Percentiles rank a stretch among this genome's conserved stretches.
phyloP scores from a whole-genome alignment of 1,284 basidiomycete species.

The Nidula niveotomentosa region DNA sequence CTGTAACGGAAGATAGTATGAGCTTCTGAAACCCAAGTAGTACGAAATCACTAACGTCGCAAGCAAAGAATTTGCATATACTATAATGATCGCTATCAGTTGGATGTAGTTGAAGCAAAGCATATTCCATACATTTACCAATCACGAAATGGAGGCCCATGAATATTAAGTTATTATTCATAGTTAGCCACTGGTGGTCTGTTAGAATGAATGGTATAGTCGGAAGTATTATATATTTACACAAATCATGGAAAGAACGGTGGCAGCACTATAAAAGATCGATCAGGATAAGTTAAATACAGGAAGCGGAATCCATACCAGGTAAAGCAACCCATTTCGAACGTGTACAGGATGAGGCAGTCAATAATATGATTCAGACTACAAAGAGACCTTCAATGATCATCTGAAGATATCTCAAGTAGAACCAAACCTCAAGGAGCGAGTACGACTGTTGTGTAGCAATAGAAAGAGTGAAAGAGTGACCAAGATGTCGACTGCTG shows the following conservation, averaged over 20 bases:
- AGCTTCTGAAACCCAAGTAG: neutral
- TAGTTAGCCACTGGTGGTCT: conserved; percentile 7
- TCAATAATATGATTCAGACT: conserved; percentile 46
- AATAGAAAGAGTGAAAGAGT: conserved; percentile 37
- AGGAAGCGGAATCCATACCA: conserved; percentile 25
- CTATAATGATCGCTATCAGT: neutral
- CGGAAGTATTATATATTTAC: conserved; percentile 24
- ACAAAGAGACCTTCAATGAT: neutral
- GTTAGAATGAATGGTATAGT: neutral
- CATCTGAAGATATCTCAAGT: neutral
- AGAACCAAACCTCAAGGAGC: neutral
- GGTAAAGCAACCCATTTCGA: conserved; percentile 49
- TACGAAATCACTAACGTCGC: neutral
- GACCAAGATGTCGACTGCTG: conserved; percentile 40
- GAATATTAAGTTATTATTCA: conserved; percentile 38
- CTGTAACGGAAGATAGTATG: neutral
- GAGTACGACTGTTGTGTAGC: conserved; percentile 29
- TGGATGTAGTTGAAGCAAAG: neutral
- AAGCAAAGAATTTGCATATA: neutral
- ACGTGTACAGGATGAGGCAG: conserved; percentile 43
- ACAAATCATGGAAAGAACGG: conserved; percentile 43
- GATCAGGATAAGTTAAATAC: neutral
- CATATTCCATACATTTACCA: neutral
- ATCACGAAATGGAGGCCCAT: conserved; percentile 48
- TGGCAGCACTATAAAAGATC: conserved; percentile 26